Percentiles rank a stretch among this genome's conserved stretches.
Evolutionary conservation across 306 rosid genomes (phyloP).

Genomic region (Biancaea sappan): DNA sequence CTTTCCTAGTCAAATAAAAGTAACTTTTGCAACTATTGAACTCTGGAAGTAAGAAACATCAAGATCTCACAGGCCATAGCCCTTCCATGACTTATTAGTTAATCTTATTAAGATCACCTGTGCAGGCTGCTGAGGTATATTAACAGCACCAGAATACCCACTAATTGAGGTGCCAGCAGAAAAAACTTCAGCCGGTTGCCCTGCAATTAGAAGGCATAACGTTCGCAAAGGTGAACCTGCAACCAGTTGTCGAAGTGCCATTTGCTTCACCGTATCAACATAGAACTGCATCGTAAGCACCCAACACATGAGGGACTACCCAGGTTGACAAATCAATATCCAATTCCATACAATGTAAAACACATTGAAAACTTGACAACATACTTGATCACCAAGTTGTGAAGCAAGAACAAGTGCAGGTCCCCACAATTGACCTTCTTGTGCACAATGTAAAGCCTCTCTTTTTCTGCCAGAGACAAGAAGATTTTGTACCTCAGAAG

Average conservation of each 20-base stretch:
- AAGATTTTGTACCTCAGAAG: slow-evolving; percentile 87
- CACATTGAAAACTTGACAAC: slow-evolving; percentile 22
- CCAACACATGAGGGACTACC: slow-evolving; percentile 25
- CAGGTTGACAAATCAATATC: slow-evolving; percentile 21
- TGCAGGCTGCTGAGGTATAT: slow-evolving; percentile 53
- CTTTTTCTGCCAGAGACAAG: slow-evolving; percentile 86
- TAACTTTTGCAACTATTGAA: slow-evolving; percentile 24
- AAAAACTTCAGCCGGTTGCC: slow-evolving; percentile 92
- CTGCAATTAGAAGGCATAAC: slow-evolving; percentile 89
- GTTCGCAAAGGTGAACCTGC: slow-evolving; percentile 95
- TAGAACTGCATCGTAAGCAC: slow-evolving; percentile 68
- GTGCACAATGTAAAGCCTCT: slow-evolving; percentile 89
- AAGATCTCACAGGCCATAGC: slow-evolving; percentile 2
- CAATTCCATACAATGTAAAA: slow-evolving; percentile 7
- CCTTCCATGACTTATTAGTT: slow-evolving; percentile 17
- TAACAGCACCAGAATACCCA: slow-evolving; percentile 44
- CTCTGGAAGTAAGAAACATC: slow-evolving; percentile 12
- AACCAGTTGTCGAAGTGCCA: slow-evolving; percentile 81
- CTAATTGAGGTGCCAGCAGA: slow-evolving; percentile 41
- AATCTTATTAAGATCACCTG: slow-evolving; percentile 61
- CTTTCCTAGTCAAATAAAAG: slow-evolving; percentile 27
- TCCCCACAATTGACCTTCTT: slow-evolving; percentile 98
- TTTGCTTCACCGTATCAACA: slow-evolving; percentile 91
- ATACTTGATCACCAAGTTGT: slow-evolving; percentile 95
- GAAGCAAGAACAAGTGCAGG: slow-evolving; percentile 97